Evolutionary conservation across 1,284 basidiomycete genomes (phyloP).

Genomic region (Cryptococcus sp.): DNA sequence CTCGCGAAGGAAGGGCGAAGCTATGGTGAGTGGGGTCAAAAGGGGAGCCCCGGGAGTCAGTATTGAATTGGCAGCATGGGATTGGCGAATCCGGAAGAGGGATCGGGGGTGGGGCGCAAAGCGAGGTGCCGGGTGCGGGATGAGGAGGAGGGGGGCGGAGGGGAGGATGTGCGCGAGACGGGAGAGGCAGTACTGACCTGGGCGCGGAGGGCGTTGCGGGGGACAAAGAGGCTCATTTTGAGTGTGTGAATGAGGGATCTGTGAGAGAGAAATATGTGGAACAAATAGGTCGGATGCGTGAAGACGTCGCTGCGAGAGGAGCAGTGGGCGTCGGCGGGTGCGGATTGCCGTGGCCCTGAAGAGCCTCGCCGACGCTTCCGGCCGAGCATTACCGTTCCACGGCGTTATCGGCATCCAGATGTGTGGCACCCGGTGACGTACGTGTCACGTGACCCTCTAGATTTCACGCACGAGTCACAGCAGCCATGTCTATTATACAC

Average conservation of each 20-base stretch:
- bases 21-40: constrained; percentile 11
- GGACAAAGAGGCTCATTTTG: constrained; percentile 34
- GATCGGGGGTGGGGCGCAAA: neutral
- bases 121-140: too few species aligned
- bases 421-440: neutral
- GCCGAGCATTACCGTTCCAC: too few species aligned
- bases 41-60: neutral
- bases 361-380: too few species aligned
- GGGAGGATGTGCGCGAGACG: neutral
- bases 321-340: too few species aligned
- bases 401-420: too few species aligned
- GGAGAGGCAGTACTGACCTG: constrained; percentile 24
- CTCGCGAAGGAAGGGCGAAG: constrained; percentile 40
- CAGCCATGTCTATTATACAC: too few species aligned
- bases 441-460: neutral
- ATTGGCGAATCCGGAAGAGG: neutral
- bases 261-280: constrained; percentile 1
- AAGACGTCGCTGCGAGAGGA: too few species aligned
- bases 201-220: constrained; percentile 32
- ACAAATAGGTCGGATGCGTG: neutral
- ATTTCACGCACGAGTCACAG: neutral
- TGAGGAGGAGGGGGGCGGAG: too few species aligned
- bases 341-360: too few species aligned
- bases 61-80: neutral
- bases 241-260: neutral